These are phyloP conservation scores for Suillus subaureus DNA, from an alignment of 768 basidiomycete species.

Conservation along the genomic window DNA sequence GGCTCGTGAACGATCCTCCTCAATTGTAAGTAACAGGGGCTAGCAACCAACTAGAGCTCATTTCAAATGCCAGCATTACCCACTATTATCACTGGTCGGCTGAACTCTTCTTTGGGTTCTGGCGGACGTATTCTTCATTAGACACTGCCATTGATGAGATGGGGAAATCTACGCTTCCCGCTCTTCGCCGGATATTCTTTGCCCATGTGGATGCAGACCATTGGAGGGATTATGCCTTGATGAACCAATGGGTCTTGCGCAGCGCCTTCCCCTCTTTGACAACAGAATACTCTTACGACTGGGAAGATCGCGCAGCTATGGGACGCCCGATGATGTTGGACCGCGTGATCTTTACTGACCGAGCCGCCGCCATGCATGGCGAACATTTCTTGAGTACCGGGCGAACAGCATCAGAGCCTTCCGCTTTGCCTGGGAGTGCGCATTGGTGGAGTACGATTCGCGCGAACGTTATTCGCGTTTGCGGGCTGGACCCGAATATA, in stretches of 20 bases:
- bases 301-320: slow-evolving; percentile 76
- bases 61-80: slow-evolving; percentile 56
- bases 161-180: slow-evolving; percentile 73
- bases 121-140: slow-evolving; percentile 86
- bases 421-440: slow-evolving; percentile 69
- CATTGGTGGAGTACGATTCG: slow-evolving; percentile 88
- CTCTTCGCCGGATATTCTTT: slow-evolving; percentile 77
- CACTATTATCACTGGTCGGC: slow-evolving; percentile 96
- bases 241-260: slow-evolving; percentile 89
- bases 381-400: slow-evolving; percentile 67
- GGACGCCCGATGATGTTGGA: slow-evolving; percentile 77
- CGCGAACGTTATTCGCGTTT: slow-evolving; percentile 70
- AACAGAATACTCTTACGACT: slow-evolving; percentile 83
- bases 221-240: slow-evolving; percentile 89
- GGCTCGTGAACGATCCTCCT: slow-evolving; percentile 80
- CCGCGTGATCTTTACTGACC: slow-evolving; percentile 86
- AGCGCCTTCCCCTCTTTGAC: slow-evolving; percentile 78
- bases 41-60: neutral
- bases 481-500: slow-evolving; percentile 52
- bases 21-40: slow-evolving; percentile 66
- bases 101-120: slow-evolving; percentile 89
- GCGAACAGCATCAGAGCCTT: slow-evolving; percentile 75
- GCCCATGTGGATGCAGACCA: slow-evolving; percentile 70
- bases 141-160: slow-evolving; percentile 66
- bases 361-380: slow-evolving; percentile 80